Evolutionary conservation across 805 yeast species (phyloP).

Genomic region (Starmerella bacillaris): DNA sequence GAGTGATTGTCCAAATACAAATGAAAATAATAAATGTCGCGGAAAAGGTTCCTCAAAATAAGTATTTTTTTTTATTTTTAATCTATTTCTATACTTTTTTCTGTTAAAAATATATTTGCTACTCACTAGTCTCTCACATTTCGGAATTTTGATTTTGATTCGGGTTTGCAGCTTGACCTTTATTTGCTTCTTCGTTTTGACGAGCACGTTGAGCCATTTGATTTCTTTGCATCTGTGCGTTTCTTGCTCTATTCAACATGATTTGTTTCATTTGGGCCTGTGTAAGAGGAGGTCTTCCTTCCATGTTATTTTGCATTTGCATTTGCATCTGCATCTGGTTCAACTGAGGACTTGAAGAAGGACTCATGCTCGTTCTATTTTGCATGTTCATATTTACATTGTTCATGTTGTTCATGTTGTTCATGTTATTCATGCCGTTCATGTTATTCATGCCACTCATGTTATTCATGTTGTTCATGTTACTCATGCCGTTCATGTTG

Average conservation of each 20-base stretch:
- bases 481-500: conserved; percentile 1
- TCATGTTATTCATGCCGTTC: conserved; percentile 18
- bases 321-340: conserved; percentile 10
- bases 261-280: conserved; percentile 10
- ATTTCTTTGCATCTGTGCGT: not conserved
- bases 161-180: conserved; percentile 3
- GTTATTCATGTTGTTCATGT: conserved; percentile 12
- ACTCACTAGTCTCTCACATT: not conserved
- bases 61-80: not conserved
- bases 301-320: conserved; percentile 1
- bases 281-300: conserved; percentile 2
- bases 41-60: conserved; percentile 1
- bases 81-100: not conserved
- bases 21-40: not conserved
- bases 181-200: conserved; percentile 1
- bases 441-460: conserved; percentile 18
- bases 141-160: not conserved
- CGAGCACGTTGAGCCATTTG: conserved; percentile 5
- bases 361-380: not conserved
- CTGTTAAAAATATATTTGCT: not conserved
- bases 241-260: conserved; percentile 8
- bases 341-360: conserved; percentile 2
- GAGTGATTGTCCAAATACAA: not conserved
- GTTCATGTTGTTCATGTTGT: conserved; percentile 3
- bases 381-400: not conserved